Evolutionary conservation across 2,329 filamentous ascomycete genomes (phyloP), one percentile per base, ranked within the genome.

Genomic region (Aspergillus japonicus): DNA sequence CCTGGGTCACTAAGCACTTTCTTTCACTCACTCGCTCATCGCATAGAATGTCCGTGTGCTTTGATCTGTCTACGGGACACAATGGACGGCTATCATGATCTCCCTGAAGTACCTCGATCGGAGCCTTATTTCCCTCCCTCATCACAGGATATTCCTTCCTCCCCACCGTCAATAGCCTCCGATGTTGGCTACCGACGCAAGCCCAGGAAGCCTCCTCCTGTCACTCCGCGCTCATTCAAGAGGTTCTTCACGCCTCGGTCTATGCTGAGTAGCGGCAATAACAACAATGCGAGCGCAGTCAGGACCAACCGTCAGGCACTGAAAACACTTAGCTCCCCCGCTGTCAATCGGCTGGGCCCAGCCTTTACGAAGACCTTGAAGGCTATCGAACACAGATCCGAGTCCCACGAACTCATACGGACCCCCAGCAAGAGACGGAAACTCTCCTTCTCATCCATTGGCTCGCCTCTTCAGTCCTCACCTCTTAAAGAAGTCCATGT

Each of bases 171-270:
- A 31, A 71, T 77, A 62, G 69, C 70, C 56, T 77, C 75, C 35
- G 74, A 77, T 67, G 67, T 69, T 65, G 74, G 69, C 29, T 60
- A 68, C 59, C 69, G 73, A 56, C 74, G 71, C 59, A 77, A 76
- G 65, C 72, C 69, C 55, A 75, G 74, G 68, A 80, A 78, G 62
- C 77, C 76, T 53, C 80, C 80, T 49, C 77, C 80, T 29, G 75
- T 82, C 35, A 82, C 80, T 12, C 80, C 80, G n/a, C 75, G 80
- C 52, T 79, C 80, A n/a, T 82, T 82, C 60, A 76, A 73, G 56
- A 74, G 77, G 39, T 82, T 82, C 64, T 82, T 82, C 62, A 82
- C 80, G n/a, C 80, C 80, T 39, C 74, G 78, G 29, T 78, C 77
- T 55, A 67, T 78, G 47, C 68, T 78, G 29, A 71, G 73, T 62